phyloP scores from a whole-genome alignment of 2,329 filamentous ascomycete species.

The Fusarium piperis region DNA sequence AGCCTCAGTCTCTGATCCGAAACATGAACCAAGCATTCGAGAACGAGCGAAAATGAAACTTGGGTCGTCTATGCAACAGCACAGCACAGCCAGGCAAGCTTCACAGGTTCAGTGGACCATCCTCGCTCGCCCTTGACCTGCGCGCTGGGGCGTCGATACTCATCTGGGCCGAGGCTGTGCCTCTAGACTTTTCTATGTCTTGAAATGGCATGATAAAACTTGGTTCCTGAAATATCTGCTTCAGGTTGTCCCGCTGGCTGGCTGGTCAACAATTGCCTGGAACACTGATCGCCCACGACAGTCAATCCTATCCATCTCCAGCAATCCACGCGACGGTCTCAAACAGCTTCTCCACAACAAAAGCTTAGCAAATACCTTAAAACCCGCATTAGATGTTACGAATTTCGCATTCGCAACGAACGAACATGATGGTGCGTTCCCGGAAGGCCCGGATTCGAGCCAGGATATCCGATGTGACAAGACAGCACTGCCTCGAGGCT shows the following conservation, averaged over 20 bases:
- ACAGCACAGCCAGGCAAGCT: neutral
- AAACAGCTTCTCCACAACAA: conserved; percentile 33
- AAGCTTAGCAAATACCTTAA: conserved; percentile 31
- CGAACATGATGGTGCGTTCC: neutral
- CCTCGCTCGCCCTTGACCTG: neutral
- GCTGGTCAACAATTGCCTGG: conserved; percentile 3
- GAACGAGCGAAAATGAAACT: neutral
- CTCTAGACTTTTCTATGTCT: neutral
- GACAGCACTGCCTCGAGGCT: neutral
- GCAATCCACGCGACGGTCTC: conserved; percentile 23
- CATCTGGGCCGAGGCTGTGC: neutral
- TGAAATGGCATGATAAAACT: neutral
- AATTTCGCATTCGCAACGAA: neutral
- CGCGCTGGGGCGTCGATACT: neutral
- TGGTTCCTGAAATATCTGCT: neutral
- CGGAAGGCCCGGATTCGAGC: neutral
- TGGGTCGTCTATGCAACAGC: neutral
- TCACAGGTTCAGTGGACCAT: neutral
- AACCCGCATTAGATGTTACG: neutral
- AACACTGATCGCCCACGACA: neutral
- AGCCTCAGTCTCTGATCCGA: neutral
- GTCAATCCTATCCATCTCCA: neutral
- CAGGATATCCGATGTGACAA: neutral
- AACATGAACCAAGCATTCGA: neutral
- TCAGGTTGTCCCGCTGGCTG: conserved; percentile 4